Evolutionary conservation across 169 alveolate species (phyloP), one percentile per base, ranked within the genome.

Genomic region (Plasmodium coatneyi): DNA sequence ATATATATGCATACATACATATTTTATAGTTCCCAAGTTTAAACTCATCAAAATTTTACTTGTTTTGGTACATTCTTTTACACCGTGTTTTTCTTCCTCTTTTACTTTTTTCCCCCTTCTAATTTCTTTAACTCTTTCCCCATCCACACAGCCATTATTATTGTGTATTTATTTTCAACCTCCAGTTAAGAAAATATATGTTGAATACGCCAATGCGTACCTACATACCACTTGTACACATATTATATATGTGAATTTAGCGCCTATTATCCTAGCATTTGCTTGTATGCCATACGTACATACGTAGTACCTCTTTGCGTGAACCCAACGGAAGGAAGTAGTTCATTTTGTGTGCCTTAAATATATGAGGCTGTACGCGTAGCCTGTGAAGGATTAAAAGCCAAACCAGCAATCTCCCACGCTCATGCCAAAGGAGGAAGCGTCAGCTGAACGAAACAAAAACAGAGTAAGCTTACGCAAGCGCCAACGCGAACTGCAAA

Each of bases 21-120:
- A 14, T 49, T 16, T 49, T 7, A 49, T 14, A 49, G 60, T 49
- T 49, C 25, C 25, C 60, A 49, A 66, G 36, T 66, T 25, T 66
- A 66, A 66, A 10, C 76, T 14, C 76, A 66, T 66, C 2, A 66
- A 66, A 66, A 66, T 28, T 25, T 66, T 28, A 66, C 14, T 28
- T 66, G 76, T 66, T 66, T 66, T 66, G 41, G 76, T 25, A 66
- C 36, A 66, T 66, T 66, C n/a, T 66, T 66, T 66, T 66, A 66
- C 76, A 66, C 76, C 76, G 76, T 66, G 30, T 66, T 66, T 66
- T 66, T 28, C 76, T 22, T 66, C 76, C 76, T 25, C n/a, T 66
- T 22, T 66, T 66, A 66, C 76, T 3, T 28, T 66, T 60, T 66
- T 25, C 41, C 39, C 16, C 36, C 36, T 5, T 66, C 22, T 7